These are phyloP conservation scores for Spinellus fusiger DNA, from an alignment of 192 early-diverging fungal genomes.

Conservation along the genomic window DNA sequence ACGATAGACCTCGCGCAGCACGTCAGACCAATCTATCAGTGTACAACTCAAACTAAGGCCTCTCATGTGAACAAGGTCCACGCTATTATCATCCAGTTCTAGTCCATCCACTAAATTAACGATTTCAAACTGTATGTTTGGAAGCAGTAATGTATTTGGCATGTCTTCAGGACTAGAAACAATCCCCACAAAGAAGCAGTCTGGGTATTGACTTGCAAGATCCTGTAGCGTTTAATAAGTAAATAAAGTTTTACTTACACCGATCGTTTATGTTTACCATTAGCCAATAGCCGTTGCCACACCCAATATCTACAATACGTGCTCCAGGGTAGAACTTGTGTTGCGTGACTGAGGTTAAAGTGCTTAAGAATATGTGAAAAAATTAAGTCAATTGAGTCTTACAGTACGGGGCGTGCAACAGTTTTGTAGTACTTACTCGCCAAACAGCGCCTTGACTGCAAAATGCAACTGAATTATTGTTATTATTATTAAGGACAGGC, in stretches of 20 bases:
- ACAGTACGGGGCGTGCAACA: too few relatives aligned
- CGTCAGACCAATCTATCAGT: conserved; percentile 4
- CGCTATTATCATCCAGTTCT: neutral
- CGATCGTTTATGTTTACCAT: conserved; percentile 13
- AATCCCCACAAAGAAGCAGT: conserved; percentile 1
- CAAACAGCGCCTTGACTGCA: conserved; percentile 6
- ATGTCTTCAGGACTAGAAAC: neutral
- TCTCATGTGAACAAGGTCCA: conserved; percentile 8
- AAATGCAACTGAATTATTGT: conserved; percentile 11
- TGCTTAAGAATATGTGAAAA: neutral
- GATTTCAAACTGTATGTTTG: neutral
- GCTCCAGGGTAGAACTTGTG: conserved; percentile 7
- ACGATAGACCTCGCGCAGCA: conserved; percentile 18
- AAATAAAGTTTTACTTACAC: too few relatives aligned
- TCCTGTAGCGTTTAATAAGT: conserved; percentile 7
- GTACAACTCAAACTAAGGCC: conserved; percentile 1
- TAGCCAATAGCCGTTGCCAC: conserved; percentile 8
- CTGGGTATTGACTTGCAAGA: conserved; percentile 10
- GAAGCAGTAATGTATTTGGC: neutral
- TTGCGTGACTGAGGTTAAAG: neutral
- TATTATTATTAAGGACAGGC: neutral
- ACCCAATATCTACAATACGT: conserved; percentile 4
- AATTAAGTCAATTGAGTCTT: neutral
- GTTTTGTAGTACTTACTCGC: conserved; percentile 1
- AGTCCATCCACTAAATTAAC: neutral